Conservation (phyloP, 176 grass and related monocot genomes). For the Aegilops tauschii region DNA sequence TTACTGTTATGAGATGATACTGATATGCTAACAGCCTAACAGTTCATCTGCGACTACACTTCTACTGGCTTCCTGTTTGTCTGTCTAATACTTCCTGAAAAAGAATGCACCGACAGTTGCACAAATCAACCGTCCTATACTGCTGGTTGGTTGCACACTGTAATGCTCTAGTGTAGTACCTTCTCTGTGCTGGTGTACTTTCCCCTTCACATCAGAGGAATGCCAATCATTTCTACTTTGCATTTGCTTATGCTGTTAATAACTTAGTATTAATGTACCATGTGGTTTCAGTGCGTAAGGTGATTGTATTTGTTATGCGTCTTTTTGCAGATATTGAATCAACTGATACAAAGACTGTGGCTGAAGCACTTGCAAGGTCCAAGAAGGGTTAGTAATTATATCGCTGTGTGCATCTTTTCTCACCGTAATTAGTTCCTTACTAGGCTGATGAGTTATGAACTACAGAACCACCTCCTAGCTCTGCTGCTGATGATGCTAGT, state of each 20-base stretch:
- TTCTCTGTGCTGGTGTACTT: neutral
- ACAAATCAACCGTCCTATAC: neutral
- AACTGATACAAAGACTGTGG: conserved; percentile 65
- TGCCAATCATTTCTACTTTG: conserved; percentile 3
- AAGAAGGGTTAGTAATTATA: conserved; percentile 67
- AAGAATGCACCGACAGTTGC: neutral
- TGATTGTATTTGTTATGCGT: conserved; percentile 21
- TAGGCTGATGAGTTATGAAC: conserved; percentile 22
- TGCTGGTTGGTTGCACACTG: neutral
- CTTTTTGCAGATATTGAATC: conserved; percentile 70
- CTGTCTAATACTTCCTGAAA: neutral
- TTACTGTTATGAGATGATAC: conserved; percentile 26
- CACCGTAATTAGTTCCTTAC: neutral
- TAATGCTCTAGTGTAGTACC: neutral
- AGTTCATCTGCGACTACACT: neutral
- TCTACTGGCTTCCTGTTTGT: conserved; percentile 1
- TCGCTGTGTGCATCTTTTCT: conserved; percentile 9
- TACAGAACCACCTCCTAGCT: conserved; percentile 60
- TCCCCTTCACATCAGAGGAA: neutral
- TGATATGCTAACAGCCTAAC: neutral
- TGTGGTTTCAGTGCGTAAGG: neutral
- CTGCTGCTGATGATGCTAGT: conserved; percentile 53
- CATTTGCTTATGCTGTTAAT: neutral
- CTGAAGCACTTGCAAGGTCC: conserved; percentile 89
- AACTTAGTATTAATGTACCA: neutral